Evolutionary conservation across 139 green algal genomes (phyloP).

Genomic region (Coelastrella sp.): DNA sequence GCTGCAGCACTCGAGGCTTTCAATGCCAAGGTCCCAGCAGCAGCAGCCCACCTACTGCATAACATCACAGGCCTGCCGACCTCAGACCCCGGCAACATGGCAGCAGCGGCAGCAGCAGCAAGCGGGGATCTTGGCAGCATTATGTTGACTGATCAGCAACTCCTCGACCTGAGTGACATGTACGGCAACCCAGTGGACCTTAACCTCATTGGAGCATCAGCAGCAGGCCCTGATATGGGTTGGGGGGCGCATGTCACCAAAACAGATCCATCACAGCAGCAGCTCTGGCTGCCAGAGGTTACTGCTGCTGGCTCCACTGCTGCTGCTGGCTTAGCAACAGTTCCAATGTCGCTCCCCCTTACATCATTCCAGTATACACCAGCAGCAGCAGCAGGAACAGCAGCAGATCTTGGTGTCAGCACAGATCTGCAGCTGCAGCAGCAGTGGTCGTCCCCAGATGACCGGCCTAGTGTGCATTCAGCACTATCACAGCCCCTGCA

Average conservation of each 20-base stretch:
- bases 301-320: neutral
- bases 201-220: neutral
- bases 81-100: neutral
- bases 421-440: neutral
- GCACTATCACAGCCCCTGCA: neutral
- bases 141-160: neutral
- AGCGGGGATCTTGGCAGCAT: neutral
- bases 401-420: neutral
- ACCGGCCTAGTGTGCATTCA: neutral
- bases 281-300: neutral
- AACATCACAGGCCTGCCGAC: neutral
- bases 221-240: neutral
- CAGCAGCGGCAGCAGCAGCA: constrained; percentile 4
- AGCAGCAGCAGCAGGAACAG: constrained; percentile 2
- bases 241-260: neutral
- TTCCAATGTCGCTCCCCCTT: neutral
- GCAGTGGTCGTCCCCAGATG: neutral
- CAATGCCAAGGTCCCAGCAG: constrained; percentile 13
- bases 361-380: neutral
- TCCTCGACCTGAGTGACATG: neutral
- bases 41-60: constrained; percentile 3
- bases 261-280: neutral
- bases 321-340: neutral
- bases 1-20: constrained; percentile 35
- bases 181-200: neutral